Percentiles rank a stretch among this genome's conserved stretches.
phyloP scores from a whole-genome alignment of 208 protist genomes.

The Novymonas esmeraldas region DNA sequence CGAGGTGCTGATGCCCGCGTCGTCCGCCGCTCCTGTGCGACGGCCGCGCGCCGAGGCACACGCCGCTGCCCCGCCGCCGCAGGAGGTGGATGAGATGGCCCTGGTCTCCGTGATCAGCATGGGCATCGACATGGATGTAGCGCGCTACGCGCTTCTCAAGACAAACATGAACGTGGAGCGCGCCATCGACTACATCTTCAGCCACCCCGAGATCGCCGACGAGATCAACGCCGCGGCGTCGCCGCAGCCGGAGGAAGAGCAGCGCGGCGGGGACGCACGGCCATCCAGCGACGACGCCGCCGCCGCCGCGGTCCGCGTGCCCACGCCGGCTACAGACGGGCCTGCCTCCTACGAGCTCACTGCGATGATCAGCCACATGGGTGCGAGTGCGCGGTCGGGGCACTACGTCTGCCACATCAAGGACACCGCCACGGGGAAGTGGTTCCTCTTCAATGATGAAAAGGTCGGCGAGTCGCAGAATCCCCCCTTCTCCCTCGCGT shows the following conservation, averaged over 20 bases:
- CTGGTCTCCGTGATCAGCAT: conserved; percentile 87
- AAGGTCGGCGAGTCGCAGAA: conserved; percentile 90
- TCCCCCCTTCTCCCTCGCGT: conserved; percentile 91
- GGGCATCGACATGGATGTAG: conserved; percentile 80
- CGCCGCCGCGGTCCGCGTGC: conserved; percentile 1
- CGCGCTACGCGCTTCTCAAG: conserved; percentile 77
- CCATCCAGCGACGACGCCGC: background rate
- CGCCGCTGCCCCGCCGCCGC: background rate
- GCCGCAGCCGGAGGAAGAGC: background rate
- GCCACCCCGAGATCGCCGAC: conserved; percentile 82
- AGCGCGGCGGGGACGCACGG: no score
- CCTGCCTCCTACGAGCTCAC: conserved; percentile 68
- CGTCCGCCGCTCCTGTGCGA: background rate
- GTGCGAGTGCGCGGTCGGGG: conserved; percentile 80
- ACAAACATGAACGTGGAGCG: conserved; percentile 94
- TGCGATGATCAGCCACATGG: conserved; percentile 93
- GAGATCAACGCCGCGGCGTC: conserved; percentile 26
- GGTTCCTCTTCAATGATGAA: conserved; percentile 96
- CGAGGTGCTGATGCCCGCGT: conserved; percentile 72
- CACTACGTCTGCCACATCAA: conserved; percentile 94
- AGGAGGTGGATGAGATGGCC: conserved; percentile 70
- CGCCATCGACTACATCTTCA: conserved; percentile 97
- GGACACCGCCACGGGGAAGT: conserved; percentile 69
- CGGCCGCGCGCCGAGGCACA: background rate
- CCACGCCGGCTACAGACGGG: conserved; percentile 45